A percentile compares a stretch with the other conserved stretches of the same genome.
These are phyloP conservation scores for Massarina eburnea DNA, from an alignment of 2,329 filamentous ascomycete species.

Conservation along the genomic window DNA sequence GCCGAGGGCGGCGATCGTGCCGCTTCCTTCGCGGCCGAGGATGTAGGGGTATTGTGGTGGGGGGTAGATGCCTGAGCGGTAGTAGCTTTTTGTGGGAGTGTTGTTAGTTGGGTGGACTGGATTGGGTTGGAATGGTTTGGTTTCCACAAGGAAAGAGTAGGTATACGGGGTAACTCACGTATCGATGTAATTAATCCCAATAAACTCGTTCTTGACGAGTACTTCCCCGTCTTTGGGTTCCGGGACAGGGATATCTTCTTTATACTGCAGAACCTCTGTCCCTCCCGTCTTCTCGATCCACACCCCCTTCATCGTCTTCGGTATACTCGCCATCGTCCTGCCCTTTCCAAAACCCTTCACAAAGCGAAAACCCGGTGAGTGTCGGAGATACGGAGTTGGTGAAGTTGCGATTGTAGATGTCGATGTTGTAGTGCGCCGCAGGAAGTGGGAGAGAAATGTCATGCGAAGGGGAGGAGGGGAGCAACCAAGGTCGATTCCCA, in stretches of 20 bases:
- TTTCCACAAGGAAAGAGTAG: background rate
- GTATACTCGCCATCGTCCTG: slow-evolving; percentile 52
- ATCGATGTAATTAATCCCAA: slow-evolving; percentile 88
- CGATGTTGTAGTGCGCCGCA: slow-evolving; percentile 7
- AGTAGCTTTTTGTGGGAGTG: slow-evolving; percentile 59
- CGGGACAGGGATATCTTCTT: slow-evolving; percentile 71
- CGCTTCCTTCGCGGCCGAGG: slow-evolving; percentile 78
- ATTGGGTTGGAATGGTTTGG: background rate
- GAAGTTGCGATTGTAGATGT: slow-evolving; percentile 15
- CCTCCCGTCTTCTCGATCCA: slow-evolving; percentile 72
- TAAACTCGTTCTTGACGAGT: slow-evolving; percentile 76
- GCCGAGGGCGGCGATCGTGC: slow-evolving; percentile 66
- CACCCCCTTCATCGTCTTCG: slow-evolving; percentile 72
- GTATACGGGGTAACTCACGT: slow-evolving; percentile 59
- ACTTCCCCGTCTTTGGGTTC: slow-evolving; percentile 68
- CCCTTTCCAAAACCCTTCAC: slow-evolving; percentile 7
- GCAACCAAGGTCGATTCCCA: background rate
- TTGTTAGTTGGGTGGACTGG: background rate
- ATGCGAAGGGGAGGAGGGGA: background rate
- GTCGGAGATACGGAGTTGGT: slow-evolving; percentile 5
- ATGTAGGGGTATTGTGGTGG: slow-evolving; percentile 69
- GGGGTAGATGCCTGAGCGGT: slow-evolving; percentile 80
- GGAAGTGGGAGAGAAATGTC: background rate
- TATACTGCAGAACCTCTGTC: slow-evolving; percentile 70
- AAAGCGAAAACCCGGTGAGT: slow-evolving; percentile 19